phyloP scores from a whole-genome alignment of 2,329 filamentous ascomycete genomes.

The Kalaharituber pfeilii region DNA sequence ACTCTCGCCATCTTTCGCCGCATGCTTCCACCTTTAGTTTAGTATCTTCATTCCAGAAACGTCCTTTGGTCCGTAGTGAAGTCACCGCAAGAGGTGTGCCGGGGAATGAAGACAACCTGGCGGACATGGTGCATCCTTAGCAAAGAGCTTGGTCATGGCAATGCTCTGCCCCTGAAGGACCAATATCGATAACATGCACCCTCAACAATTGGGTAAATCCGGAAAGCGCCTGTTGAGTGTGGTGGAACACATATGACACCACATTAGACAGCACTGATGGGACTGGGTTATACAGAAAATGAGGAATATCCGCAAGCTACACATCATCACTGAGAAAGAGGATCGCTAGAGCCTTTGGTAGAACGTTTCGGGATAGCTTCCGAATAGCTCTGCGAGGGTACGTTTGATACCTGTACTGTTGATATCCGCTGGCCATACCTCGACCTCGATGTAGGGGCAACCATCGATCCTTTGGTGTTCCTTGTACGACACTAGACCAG shows the following conservation, averaged over 20 bases:
- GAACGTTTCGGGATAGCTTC: conserved; percentile 68
- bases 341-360: conserved; percentile 40
- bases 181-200: conserved; percentile 60
- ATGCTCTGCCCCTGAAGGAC: conserved; percentile 76
- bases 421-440: neutral
- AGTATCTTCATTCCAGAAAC: no score
- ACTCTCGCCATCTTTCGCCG: conserved; percentile 89
- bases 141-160: conserved; percentile 90
- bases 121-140: conserved; percentile 25
- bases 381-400: conserved; percentile 63
- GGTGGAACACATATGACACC: neutral
- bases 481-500: conserved; percentile 44
- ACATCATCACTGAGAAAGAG: conserved; percentile 49
- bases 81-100: neutral
- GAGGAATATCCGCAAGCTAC: conserved; percentile 71
- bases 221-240: conserved; percentile 38
- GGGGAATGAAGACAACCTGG: neutral
- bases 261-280: neutral
- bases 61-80: no score
- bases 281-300: conserved; percentile 41
- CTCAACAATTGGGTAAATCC: conserved; percentile 76
- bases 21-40: conserved; percentile 86
- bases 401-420: neutral
- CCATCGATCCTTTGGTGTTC: conserved; percentile 80
- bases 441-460: conserved; percentile 34